A percentile compares a stretch with the other conserved stretches of the same genome.
Conservation (phyloP, 352 stramenopile genomes). For the Phytopythium boreale region DNA sequence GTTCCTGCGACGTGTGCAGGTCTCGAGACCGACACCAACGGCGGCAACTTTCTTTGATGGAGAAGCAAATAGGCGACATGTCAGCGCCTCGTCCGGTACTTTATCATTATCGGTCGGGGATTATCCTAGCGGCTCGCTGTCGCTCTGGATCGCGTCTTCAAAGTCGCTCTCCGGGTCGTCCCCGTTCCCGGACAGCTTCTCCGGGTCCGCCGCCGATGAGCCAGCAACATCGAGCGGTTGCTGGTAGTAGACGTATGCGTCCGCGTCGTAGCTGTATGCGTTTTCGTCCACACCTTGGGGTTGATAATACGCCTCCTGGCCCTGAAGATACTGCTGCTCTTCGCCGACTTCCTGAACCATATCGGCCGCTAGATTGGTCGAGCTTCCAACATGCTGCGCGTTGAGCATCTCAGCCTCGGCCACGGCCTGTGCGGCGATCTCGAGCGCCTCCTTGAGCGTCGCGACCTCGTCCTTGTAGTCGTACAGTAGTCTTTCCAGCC, state of each 20-base stretch:
- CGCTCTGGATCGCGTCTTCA: conserved; percentile 26
- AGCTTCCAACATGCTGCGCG: neutral
- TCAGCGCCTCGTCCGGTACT: no score
- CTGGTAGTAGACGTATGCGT: conserved; percentile 10
- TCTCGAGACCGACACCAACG: neutral
- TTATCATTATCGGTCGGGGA: no score
- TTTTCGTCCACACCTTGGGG: conserved; percentile 6
- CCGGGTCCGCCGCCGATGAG: neutral
- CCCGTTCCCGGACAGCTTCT: conserved; percentile 5
- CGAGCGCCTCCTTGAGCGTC: conserved; percentile 69
- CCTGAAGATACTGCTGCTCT: conserved; percentile 1
- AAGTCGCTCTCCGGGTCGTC: conserved; percentile 22
- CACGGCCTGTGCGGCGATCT: conserved; percentile 64
- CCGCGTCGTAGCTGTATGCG: neutral
- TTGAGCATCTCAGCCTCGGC: conserved; percentile 29
- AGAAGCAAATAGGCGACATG: no score
- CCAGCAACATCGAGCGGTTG: neutral
- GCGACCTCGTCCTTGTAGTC: conserved; percentile 75
- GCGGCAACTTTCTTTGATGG: no score
- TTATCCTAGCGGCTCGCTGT: neutral
- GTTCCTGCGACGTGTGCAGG: neutral
- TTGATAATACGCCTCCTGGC: conserved; percentile 7
- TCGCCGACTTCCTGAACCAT: neutral
- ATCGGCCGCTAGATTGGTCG: neutral
- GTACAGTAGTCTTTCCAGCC: conserved; percentile 51